Conservation (phyloP, 2,329 filamentous ascomycete species). For the Elsinoe perseae region DNA sequence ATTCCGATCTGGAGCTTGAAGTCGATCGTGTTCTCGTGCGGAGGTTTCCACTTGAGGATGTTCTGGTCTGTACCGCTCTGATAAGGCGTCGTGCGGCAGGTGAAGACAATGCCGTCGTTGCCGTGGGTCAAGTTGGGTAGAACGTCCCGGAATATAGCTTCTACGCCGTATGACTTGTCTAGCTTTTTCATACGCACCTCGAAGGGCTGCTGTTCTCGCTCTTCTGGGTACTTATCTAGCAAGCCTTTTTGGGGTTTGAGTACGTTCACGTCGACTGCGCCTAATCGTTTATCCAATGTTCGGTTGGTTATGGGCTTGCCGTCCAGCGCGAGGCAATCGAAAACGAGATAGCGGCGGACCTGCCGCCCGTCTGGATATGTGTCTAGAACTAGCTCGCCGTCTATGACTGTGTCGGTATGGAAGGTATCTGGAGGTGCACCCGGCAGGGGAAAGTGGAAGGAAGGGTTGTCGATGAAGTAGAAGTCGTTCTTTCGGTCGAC, state of each 20-base stretch:
- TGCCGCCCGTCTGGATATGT: constrained; percentile 57
- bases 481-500: constrained; percentile 98
- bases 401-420: constrained; percentile 74
- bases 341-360: constrained; percentile 79
- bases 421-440: constrained; percentile 56
- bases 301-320: constrained; percentile 66
- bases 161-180: constrained; percentile 79
- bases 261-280: constrained; percentile 72
- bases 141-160: constrained; percentile 84
- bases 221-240: constrained; percentile 53
- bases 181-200: constrained; percentile 80
- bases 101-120: constrained; percentile 96
- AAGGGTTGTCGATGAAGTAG: constrained; percentile 65
- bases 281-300: constrained; percentile 80
- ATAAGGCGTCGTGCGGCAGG: constrained; percentile 82
- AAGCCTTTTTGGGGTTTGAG: constrained; percentile 57
- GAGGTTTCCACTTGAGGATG: constrained; percentile 97
- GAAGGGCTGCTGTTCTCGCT: constrained; percentile 66
- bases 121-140: constrained; percentile 80
- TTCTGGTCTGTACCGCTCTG: constrained; percentile 83
- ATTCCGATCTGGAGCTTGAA: constrained; percentile 67
- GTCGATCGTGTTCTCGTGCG: constrained; percentile 89
- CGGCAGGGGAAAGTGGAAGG: constrained; percentile 72
- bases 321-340: constrained; percentile 83
- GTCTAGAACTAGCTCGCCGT: constrained; percentile 69